Conservation (phyloP, 1,284 basidiomycete genomes). For the Cystobasidiaceae sp. region DNA sequence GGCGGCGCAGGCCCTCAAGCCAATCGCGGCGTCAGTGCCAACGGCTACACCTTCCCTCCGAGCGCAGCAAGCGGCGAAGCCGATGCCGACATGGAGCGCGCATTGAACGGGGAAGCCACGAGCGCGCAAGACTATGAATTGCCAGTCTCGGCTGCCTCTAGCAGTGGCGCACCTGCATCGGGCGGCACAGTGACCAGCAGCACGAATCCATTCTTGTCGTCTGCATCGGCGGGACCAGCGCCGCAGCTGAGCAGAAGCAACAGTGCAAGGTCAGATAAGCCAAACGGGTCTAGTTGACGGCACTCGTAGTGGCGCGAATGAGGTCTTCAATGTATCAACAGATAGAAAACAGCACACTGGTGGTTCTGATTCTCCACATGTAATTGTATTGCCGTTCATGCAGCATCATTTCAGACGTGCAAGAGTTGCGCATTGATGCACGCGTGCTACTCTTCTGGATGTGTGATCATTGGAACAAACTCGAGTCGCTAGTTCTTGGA, state of each 20-base stretch:
- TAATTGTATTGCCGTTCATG: no score
- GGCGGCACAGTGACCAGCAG: not conserved
- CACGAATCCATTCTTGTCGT: constrained; percentile 12
- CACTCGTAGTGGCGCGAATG: no score
- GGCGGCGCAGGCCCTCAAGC: no score
- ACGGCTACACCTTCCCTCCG: not conserved
- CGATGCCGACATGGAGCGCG: not conserved
- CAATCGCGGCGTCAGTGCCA: not conserved
- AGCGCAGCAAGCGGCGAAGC: not conserved
- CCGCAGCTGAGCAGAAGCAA: not conserved
- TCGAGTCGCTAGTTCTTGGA: not conserved
- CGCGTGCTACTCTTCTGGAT: not conserved
- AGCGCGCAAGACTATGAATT: constrained; percentile 3
- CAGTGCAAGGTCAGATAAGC: not conserved
- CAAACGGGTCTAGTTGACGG: no score
- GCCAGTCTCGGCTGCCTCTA: not conserved
- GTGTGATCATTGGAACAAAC: constrained; percentile 27
- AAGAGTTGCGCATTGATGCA: no score
- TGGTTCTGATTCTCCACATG: no score
- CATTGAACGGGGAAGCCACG: not conserved
- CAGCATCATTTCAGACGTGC: no score
- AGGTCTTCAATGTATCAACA: no score
- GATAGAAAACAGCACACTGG: no score
- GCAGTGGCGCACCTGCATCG: not conserved
- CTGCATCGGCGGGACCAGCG: no score